These are phyloP conservation scores for Metschnikowia gelsemii DNA, from an alignment of 805 yeast genomes.

Conservation along the genomic window DNA sequence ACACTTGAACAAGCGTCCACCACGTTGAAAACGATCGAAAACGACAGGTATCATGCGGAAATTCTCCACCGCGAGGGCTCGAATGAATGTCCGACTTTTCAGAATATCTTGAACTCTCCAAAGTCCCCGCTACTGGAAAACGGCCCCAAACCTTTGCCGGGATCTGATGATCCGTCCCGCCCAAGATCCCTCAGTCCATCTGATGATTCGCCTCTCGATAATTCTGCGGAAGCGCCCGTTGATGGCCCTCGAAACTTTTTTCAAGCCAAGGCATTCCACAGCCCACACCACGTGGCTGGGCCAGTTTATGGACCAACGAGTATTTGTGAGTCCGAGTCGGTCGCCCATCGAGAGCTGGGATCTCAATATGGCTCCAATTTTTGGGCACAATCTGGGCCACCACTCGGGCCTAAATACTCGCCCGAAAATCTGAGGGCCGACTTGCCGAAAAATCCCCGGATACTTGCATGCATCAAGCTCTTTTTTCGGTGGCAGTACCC, in stretches of 20 bases:
- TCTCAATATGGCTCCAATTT: no score
- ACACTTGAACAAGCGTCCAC: slow-evolving; percentile 2
- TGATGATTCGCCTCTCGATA: not conserved
- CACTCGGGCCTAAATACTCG: no score
- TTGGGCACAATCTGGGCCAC: no score
- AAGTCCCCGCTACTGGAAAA: no score
- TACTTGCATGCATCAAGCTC: slow-evolving; percentile 13
- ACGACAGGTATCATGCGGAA: slow-evolving; percentile 1
- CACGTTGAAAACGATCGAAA: slow-evolving; percentile 1
- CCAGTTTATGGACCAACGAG: slow-evolving; percentile 18
- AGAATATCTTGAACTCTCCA: not conserved
- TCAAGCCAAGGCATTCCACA: slow-evolving; percentile 9
- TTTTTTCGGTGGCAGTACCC: slow-evolving; percentile 21
- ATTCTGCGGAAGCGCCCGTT: not conserved
- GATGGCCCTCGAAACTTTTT: slow-evolving; percentile 10
- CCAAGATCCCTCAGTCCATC: not conserved
- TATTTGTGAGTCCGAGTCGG: slow-evolving; percentile 15
- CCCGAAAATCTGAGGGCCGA: no score
- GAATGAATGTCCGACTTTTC: no score
- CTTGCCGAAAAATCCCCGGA: slow-evolving; percentile 10
- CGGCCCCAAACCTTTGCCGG: no score
- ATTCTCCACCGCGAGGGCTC: no score
- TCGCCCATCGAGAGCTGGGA: slow-evolving; percentile 10
- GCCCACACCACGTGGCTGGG: slow-evolving; percentile 5
- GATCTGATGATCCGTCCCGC: no score